Base-by-base conservation (phyloP, 257 asterid species). In the Echium plantagineum region DNA sequence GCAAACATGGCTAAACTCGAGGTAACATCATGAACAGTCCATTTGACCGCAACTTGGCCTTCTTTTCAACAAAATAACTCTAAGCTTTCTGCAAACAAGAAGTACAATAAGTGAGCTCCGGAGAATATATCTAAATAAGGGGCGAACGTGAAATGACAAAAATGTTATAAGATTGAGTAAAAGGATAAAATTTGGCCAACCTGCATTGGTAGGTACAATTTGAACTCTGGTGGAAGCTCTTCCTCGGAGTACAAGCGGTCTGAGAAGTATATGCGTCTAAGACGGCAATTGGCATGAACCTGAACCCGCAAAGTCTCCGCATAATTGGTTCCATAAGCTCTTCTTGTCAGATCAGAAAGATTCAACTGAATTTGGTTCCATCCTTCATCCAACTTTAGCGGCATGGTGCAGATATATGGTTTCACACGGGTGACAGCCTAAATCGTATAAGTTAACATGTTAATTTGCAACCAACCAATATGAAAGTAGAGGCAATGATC, bases 181-280 rank as follows among this genome's bases (percentile, higher is more conserved):
- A 53, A 53, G 57, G 21, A 52, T 20, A 53, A n/a, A 13, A 53
- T n/a, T 19, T n/a, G 57, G 38, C 19, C 19, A 31, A 81, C 97
- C 95, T 88, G 98, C 88, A 84, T 85, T 12, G 96, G 98, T 60
- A 91, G 95, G 82, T 88, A 91, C 55, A 91, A 69, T 74, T 91
- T 91, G 80, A 91, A 91, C 70, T 91, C 96, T 17, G 98, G 98
- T 48, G 98, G 96, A 58, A 91, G 93, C 69, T 88, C 97, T 80
- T 91, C 98, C 74, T 91, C 95, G 15, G 98, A 88, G 72, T 91
- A 91, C 5, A 88, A 82, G 62, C 96, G 96, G 58, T 91, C 98
- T 1, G 95, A 85, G 74, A 91, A 91, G 65, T 91, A 91, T 56
- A 85, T 88, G 75, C 98, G 84, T 67, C 98, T 84, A 56, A 91